phyloP scores from a whole-genome alignment of 345 rosid species.

The Euclidium syriacum region DNA sequence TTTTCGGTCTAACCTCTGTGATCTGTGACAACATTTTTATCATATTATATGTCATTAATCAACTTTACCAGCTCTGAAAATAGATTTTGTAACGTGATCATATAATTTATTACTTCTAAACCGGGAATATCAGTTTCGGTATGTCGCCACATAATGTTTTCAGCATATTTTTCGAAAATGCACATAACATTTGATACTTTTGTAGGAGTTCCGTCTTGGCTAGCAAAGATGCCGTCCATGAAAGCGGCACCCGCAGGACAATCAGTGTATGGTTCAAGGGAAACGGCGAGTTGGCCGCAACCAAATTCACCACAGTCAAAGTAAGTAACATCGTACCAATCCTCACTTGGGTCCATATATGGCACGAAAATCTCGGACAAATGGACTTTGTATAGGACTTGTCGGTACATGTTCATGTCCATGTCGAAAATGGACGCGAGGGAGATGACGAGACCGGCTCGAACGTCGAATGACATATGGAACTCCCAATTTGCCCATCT shows the following conservation, averaged over 20 bases:
- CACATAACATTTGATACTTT: slow-evolving; percentile 35
- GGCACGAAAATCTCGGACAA: slow-evolving; percentile 56
- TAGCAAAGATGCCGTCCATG: slow-evolving; percentile 39
- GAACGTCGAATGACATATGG: slow-evolving; percentile 44
- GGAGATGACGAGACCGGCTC: slow-evolving; percentile 46
- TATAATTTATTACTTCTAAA: not conserved
- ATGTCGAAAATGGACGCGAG: slow-evolving; percentile 45
- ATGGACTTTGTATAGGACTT: slow-evolving; percentile 45
- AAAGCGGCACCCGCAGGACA: slow-evolving; percentile 50
- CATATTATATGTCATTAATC: too few species aligned
- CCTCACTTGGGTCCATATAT: slow-evolving; percentile 44
- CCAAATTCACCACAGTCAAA: slow-evolving; percentile 50
- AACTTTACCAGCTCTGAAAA: too few species aligned
- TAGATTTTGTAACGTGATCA: too few species aligned
- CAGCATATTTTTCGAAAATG: slow-evolving; percentile 53
- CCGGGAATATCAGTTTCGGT: slow-evolving; percentile 26
- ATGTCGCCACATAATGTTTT: slow-evolving; percentile 37
- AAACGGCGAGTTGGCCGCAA: slow-evolving; percentile 36
- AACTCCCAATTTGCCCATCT: slow-evolving; percentile 61
- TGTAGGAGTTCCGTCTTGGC: slow-evolving; percentile 38
- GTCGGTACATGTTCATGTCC: slow-evolving; percentile 34
- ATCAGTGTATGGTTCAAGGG: slow-evolving; percentile 42
- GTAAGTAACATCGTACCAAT: slow-evolving; percentile 37
- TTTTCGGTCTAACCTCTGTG: slow-evolving; percentile 47
- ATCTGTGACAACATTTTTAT: slow-evolving; percentile 25